These are phyloP conservation scores for Magnolia kwangsiensis DNA, from an alignment of 164 flowering plant genomes.

Conservation along the genomic window DNA sequence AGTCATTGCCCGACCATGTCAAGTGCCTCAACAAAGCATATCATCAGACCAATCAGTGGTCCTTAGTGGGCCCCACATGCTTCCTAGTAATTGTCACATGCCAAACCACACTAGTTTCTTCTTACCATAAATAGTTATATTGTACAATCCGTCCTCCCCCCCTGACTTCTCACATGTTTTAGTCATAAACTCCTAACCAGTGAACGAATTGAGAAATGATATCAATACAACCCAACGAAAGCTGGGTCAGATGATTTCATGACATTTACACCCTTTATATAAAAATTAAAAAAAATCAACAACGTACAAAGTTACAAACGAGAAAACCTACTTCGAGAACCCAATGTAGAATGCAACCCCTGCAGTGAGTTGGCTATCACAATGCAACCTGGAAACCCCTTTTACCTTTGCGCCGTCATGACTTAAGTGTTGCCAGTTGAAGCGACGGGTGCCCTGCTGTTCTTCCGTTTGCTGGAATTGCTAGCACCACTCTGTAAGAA, in stretches of 20 bases:
- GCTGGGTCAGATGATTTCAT: background rate
- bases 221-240: background rate
- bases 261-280: background rate
- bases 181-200: background rate
- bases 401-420: background rate
- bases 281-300: background rate
- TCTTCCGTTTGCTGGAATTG: background rate
- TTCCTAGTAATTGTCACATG: too few relatives aligned
- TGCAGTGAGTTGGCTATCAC: background rate
- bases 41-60: too few relatives aligned
- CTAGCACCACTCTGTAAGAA: background rate
- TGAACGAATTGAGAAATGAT: background rate
- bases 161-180: background rate
- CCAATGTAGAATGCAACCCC: background rate
- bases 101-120: too few relatives aligned
- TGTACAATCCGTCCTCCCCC: background rate
- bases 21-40: too few relatives aligned
- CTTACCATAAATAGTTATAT: too few relatives aligned
- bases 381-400: background rate
- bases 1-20: too few relatives aligned
- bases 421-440: background rate
- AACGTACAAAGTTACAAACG: background rate
- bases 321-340: background rate
- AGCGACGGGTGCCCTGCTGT: background rate
- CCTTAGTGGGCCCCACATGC: too few relatives aligned